Base-by-base conservation (phyloP, 2,329 filamentous ascomycete genomes). In the Endoconidiophora laricicola region DNA sequence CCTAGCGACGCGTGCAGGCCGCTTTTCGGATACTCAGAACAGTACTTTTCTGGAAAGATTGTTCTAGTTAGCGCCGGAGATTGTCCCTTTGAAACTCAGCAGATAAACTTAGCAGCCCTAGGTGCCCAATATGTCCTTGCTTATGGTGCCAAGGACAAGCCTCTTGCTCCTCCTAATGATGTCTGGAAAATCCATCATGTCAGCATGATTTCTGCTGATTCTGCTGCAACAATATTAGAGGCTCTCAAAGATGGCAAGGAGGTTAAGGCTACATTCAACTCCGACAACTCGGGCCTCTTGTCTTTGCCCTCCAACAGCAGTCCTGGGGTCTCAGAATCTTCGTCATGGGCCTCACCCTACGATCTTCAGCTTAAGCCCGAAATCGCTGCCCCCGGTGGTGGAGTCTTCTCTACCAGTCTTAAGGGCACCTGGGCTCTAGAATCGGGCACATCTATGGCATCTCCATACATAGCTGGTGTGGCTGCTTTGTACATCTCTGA, bases 381-480 rank as follows among this genome's bases (percentile, higher is more conserved):
- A 44, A 60, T 75, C 46, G 65, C 66, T 10, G 66, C 69, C 0
- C 71, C 71, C 1, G 71, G 72, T 9, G 66, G 66, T 46, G 60
- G 66, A 26, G 72, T 76, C 42, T 62, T 71, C 49, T 73, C 69
- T 40, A 74, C 72, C 1, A 68, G 66, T 41, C 63, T 67, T 33
- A 1, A 2, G 9, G 9, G 2, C 22, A 55, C 52, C 7, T 77
- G 72, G 54, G 65, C 65, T 12, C 61, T 69, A 5, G 61, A 71
- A 49, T 69, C 65, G 40, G 74, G 74, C 43, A 77, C 74, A 0
- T 74, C 71, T 1, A 76, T 78, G 73, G 68, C 72, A 1, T 68
- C 68, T 4, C 73, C 73, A 0, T 73, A 73, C 52, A 63, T 73
- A 23, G 71, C 72, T 37, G 73, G 71, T 12, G 61, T 71, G 18